Evolutionary conservation across 768 basidiomycete genomes (phyloP).

Genomic region (Pleurotus eryngii): DNA sequence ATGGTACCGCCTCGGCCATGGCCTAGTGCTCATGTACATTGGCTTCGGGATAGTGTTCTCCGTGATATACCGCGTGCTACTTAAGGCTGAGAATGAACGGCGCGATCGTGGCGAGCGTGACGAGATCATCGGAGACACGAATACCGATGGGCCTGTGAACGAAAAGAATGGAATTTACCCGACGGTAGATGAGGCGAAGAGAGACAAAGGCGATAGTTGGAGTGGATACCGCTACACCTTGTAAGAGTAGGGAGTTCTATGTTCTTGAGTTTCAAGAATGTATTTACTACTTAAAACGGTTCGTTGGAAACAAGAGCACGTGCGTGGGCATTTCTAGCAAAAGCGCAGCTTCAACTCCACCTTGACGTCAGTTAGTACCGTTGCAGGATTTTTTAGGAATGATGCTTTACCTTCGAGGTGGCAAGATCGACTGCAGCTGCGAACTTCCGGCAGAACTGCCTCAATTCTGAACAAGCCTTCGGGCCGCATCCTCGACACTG

Average conservation of each 20-base stretch:
- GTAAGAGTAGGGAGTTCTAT: slow-evolving; percentile 23
- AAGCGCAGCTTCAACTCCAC: not conserved
- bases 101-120: slow-evolving; percentile 68
- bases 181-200: slow-evolving; percentile 61
- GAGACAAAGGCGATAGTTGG: slow-evolving; percentile 71
- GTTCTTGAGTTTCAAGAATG: too few relatives aligned
- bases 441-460: not conserved
- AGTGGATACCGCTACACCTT: slow-evolving; percentile 71
- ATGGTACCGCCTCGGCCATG: slow-evolving; percentile 62
- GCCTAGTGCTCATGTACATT: slow-evolving; percentile 72
- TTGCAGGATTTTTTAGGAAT: not conserved
- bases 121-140: slow-evolving; percentile 56
- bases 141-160: slow-evolving; percentile 30
- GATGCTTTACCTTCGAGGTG: not conserved
- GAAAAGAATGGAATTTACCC: slow-evolving; percentile 56
- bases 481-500: not conserved
- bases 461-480: not conserved
- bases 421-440: not conserved
- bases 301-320: too few relatives aligned
- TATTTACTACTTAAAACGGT: too few relatives aligned
- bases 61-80: slow-evolving; percentile 32
- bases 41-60: slow-evolving; percentile 55
- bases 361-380: not conserved
- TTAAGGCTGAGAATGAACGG: slow-evolving; percentile 59
- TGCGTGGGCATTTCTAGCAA: not conserved